phyloP scores from a whole-genome alignment of 2,329 filamentous ascomycete species.

The Paecilomyces variotii region DNA sequence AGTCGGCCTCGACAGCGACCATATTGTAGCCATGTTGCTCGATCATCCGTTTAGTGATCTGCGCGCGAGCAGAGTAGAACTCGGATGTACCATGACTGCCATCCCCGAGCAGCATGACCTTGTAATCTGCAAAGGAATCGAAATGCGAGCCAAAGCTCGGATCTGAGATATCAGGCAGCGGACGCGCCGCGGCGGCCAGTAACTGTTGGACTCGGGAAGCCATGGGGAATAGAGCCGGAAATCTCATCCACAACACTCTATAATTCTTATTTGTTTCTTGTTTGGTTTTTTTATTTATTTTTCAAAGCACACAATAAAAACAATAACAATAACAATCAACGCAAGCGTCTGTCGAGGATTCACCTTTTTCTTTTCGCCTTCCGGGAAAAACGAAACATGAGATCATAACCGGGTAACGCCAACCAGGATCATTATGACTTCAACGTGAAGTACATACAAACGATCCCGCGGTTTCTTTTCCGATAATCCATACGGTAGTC shows the following conservation, averaged over 20 bases:
- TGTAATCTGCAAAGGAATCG: slow-evolving; percentile 31
- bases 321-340: background rate
- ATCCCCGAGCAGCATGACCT: slow-evolving; percentile 39
- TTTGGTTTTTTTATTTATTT: background rate
- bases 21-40: slow-evolving; percentile 44
- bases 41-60: slow-evolving; percentile 45
- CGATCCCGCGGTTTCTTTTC: background rate
- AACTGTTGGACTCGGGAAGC: slow-evolving; percentile 22
- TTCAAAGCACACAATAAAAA: no score
- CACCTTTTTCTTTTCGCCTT: background rate
- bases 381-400: slow-evolving; percentile 8
- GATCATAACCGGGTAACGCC: slow-evolving; percentile 11
- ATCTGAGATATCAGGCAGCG: slow-evolving; percentile 28
- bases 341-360: background rate
- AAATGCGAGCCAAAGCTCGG: slow-evolving; percentile 34
- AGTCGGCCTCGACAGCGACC: slow-evolving; percentile 47
- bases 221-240: slow-evolving; percentile 7
- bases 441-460: slow-evolving; percentile 6
- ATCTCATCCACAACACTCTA: background rate
- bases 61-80: slow-evolving; percentile 45
- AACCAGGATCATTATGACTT: slow-evolving; percentile 23
- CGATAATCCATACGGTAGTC: background rate
- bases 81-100: slow-evolving; percentile 48
- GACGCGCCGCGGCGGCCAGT: slow-evolving; percentile 27
- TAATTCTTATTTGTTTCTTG: background rate